These are phyloP conservation scores for Umbelopsis isabellina DNA, from an alignment of 192 early-diverging fungal species.

Conservation along the genomic window DNA sequence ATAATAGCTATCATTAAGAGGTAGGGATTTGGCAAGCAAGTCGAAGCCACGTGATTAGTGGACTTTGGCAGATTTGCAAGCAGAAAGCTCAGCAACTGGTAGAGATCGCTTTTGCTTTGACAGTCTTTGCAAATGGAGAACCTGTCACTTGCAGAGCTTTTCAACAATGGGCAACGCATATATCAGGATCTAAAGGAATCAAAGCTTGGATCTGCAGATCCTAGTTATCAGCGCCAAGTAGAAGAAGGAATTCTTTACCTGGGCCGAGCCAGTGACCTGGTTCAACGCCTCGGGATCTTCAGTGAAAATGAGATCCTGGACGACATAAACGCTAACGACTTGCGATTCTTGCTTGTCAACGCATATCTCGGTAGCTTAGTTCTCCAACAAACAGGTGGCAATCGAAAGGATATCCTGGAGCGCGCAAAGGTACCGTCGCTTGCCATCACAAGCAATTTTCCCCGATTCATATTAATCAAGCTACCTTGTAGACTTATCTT, in stretches of 20 bases:
- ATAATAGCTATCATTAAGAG: too few species aligned
- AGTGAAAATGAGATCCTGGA: constrained; percentile 87
- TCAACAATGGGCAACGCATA: constrained; percentile 28
- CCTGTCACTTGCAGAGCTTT: constrained; percentile 39
- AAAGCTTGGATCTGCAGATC: constrained; percentile 46
- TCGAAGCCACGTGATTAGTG: not conserved
- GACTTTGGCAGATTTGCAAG: not conserved
- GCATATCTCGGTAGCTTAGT: constrained; percentile 61
- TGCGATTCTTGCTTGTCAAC: constrained; percentile 65
- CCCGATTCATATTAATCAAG: not conserved
- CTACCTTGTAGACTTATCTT: constrained; percentile 36
- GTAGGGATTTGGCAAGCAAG: not conserved
- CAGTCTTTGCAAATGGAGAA: constrained; percentile 11
- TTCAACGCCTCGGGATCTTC: constrained; percentile 72
- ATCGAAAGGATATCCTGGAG: constrained; percentile 49
- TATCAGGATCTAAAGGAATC: constrained; percentile 47
- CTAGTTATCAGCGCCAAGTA: constrained; percentile 53
- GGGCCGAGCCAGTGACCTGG: constrained; percentile 46
- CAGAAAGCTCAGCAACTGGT: too few species aligned
- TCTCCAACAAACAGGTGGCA: constrained; percentile 43
- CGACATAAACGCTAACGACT: constrained; percentile 82
- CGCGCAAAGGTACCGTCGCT: constrained; percentile 51
- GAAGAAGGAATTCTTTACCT: constrained; percentile 49
- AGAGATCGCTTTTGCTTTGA: too few species aligned
- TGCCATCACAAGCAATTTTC: not conserved